These are phyloP conservation scores for Nigrospora osmanthi DNA, from an alignment of 2,329 filamentous ascomycete genomes.

Conservation along the genomic window DNA sequence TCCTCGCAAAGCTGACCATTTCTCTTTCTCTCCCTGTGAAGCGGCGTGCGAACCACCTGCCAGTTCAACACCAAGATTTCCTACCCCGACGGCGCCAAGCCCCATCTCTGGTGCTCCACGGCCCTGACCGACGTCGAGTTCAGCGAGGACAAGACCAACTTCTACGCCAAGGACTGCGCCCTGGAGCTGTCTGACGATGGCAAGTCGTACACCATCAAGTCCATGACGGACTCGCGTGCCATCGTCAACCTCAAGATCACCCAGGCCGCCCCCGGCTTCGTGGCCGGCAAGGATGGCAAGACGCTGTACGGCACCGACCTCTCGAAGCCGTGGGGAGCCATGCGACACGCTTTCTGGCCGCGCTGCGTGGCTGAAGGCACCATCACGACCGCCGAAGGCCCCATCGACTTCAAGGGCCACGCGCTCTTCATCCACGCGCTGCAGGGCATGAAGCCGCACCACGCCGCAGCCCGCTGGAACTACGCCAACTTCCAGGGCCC, in stretches of 20 bases:
- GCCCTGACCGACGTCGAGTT: conserved; percentile 74
- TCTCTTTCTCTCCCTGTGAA: conserved; percentile 26
- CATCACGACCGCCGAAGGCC: conserved; percentile 74
- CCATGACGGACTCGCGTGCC: conserved; percentile 69
- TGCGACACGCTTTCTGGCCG: conserved; percentile 94
- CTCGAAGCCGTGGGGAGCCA: conserved; percentile 78
- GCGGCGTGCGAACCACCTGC: conserved; percentile 80
- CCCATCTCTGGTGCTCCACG: conserved; percentile 77
- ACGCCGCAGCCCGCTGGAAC: conserved; percentile 87
- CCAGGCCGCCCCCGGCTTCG: conserved; percentile 70
- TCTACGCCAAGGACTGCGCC: conserved; percentile 80
- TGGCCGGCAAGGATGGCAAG: conserved; percentile 76
- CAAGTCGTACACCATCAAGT: conserved; percentile 80
- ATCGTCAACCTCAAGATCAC: conserved; percentile 83
- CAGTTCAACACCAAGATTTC: conserved; percentile 96
- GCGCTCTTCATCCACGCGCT: conserved; percentile 78
- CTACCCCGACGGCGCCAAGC: conserved; percentile 63
- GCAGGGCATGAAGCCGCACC: conserved; percentile 98
- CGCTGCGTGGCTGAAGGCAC: conserved; percentile 74
- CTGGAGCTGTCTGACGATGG: conserved; percentile 82
- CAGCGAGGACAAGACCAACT: conserved; percentile 72
- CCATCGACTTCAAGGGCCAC: conserved; percentile 72
- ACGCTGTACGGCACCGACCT: conserved; percentile 83
- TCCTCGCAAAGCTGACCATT: conserved; percentile 7
- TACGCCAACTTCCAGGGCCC: conserved; percentile 88